Percentiles rank a stretch among this genome's conserved stretches.
phyloP scores from a whole-genome alignment of 345 rosid genomes.

The Fremontodendron californicum region DNA sequence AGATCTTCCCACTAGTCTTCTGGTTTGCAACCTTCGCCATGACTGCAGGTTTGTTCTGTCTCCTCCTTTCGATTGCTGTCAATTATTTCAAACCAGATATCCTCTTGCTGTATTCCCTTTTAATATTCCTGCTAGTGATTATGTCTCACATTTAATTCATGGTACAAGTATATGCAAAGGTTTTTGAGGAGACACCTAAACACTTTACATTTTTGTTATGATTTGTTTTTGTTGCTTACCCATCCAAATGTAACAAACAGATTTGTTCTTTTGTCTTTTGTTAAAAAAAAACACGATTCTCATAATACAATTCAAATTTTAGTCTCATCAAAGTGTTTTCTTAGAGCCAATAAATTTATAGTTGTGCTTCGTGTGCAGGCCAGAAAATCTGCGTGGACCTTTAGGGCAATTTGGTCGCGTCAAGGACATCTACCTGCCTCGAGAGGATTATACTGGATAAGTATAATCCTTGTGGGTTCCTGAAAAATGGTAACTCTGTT shows the following conservation, averaged over 20 bases:
- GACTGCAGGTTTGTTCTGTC: constrained; percentile 83
- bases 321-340: neutral
- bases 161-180: neutral
- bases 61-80: neutral
- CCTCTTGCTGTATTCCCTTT: no score
- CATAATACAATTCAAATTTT: neutral
- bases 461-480: no score
- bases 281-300: neutral
- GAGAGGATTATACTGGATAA: no score
- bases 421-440: no score
- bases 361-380: no score
- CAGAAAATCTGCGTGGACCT: no score
- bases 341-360: no score
- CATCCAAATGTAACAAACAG: neutral
- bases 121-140: no score
- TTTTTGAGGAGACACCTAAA: neutral
- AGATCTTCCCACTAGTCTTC: constrained; percentile 77
- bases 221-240: neutral
- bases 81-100: no score
- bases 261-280: neutral
- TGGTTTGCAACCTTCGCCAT: constrained; percentile 77
- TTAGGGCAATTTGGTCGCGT: no score
- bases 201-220: neutral
- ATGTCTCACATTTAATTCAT: neutral
- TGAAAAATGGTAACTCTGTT: no score